Percentiles rank a stretch among this genome's conserved stretches.
Evolutionary conservation across 805 yeast species (phyloP).

Genomic region (Lipomyces starkeyi): DNA sequence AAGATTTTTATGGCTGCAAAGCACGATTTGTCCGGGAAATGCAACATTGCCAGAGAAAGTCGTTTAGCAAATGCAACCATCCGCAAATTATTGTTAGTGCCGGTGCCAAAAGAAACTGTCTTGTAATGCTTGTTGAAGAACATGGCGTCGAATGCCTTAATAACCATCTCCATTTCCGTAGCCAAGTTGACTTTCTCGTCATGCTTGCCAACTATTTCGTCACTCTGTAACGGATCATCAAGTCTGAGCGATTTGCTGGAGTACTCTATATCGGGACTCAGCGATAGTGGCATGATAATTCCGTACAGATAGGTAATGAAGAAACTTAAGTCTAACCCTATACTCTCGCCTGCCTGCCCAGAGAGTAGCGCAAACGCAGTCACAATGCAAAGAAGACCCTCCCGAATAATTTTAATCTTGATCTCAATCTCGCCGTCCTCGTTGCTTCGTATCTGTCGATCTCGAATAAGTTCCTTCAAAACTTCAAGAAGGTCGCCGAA

Average conservation of each 20-base stretch:
- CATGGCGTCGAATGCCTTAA: conserved; percentile 77
- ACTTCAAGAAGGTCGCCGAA: conserved; percentile 93
- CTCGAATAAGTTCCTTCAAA: conserved; percentile 71
- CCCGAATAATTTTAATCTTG: conserved; percentile 52
- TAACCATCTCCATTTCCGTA: conserved; percentile 83
- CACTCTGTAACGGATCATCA: conserved; percentile 68
- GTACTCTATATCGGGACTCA: conserved; percentile 85
- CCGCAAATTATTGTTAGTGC: conserved; percentile 47
- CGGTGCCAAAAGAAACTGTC: conserved; percentile 35
- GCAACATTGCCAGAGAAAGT: conserved; percentile 66
- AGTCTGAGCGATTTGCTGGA: conserved; percentile 80
- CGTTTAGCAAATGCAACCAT: conserved; percentile 83
- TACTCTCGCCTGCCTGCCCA: conserved; percentile 72
- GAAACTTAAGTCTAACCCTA: conserved; percentile 79
- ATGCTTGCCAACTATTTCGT: conserved; percentile 2
- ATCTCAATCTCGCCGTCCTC: conserved; percentile 46
- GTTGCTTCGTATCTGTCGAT: conserved; percentile 36
- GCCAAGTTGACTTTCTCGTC: conserved; percentile 73
- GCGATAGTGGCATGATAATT: conserved; percentile 66
- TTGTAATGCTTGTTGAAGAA: conserved; percentile 65
- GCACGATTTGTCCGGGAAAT: conserved; percentile 87
- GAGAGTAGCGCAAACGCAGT: conserved; percentile 88
- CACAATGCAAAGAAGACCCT: conserved; percentile 78
- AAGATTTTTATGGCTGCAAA: conserved; percentile 78
- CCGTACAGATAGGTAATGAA: conserved; percentile 79